phyloP scores from a whole-genome alignment of 2,329 filamentous ascomycete species.

The Aspergillus fischeri region DNA sequence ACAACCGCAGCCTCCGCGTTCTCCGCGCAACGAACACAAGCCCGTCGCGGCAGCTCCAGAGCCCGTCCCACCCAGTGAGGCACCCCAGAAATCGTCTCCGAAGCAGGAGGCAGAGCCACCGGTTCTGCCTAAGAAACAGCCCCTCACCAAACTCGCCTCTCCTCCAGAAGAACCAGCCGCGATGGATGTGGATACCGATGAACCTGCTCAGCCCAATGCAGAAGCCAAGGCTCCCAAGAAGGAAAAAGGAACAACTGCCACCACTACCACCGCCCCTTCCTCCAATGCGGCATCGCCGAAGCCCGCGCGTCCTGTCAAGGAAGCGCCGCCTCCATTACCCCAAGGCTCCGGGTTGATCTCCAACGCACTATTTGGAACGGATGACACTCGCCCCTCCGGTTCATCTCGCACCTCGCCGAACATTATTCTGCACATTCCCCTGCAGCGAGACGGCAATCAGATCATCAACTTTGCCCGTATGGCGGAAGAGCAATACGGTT shows the following conservation, averaged over 20 bases:
- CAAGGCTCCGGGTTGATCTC: conserved; percentile 62
- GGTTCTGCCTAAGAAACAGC: conserved; percentile 9
- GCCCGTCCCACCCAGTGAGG: conserved; percentile 12
- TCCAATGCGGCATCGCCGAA: conserved; percentile 56
- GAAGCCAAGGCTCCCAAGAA: conserved; percentile 31
- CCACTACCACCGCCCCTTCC: conserved; percentile 45
- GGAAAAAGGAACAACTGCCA: conserved; percentile 43
- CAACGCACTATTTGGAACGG: conserved; percentile 56
- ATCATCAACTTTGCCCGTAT: conserved; percentile 94
- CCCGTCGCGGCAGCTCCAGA: conserved; percentile 9
- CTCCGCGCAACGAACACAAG: conserved; percentile 12
- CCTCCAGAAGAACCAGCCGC: conserved; percentile 20
- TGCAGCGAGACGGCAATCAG: conserved; percentile 79
- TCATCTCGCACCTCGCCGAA: conserved; percentile 57
- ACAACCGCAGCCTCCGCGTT: conserved; percentile 12
- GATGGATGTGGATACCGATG: conserved; percentile 35
- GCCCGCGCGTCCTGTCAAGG: conserved; percentile 49
- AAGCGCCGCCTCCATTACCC: conserved; percentile 52
- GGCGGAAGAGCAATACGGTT: conserved; percentile 90
- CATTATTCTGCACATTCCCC: conserved; percentile 77
- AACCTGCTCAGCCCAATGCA: conserved; percentile 15
- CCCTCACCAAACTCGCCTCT: conserved; percentile 14
- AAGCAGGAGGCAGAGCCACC: conserved; percentile 2
- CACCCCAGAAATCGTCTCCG: not conserved
- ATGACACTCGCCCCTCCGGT: conserved; percentile 40